Conservation (phyloP, 2,329 filamentous ascomycete genomes). For the Sclerotinia spermophila region DNA sequence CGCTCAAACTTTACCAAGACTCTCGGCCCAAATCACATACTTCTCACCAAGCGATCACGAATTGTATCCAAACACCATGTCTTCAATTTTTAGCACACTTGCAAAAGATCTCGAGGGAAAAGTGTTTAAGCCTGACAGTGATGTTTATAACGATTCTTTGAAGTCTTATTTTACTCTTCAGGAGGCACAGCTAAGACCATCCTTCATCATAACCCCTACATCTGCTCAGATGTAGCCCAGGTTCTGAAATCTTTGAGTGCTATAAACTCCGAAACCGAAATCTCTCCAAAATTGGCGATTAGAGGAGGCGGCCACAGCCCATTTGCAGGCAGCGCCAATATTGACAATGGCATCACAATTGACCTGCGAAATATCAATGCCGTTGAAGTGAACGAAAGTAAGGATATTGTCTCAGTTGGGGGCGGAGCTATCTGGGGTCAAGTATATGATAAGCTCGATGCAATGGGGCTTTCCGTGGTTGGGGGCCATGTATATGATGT, state of each 20-base stretch:
- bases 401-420: slow-evolving; percentile 37
- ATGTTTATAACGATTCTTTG: background rate
- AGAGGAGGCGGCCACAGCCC: slow-evolving; percentile 29
- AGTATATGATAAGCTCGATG: slow-evolving; percentile 23
- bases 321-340: slow-evolving; percentile 47
- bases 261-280: slow-evolving; percentile 13
- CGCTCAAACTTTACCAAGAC: background rate
- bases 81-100: background rate
- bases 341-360: slow-evolving; percentile 48
- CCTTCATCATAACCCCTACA: slow-evolving; percentile 26
- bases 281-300: slow-evolving; percentile 25
- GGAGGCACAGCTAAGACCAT: slow-evolving; percentile 24
- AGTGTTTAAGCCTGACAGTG: background rate
- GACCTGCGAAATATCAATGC: slow-evolving; percentile 40
- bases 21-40: background rate
- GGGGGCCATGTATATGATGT: slow-evolving; percentile 23
- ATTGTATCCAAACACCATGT: background rate
- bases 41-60: background rate
- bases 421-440: slow-evolving; percentile 39
- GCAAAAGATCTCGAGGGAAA: background rate
- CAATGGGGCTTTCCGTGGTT: slow-evolving; percentile 18
- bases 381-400: slow-evolving; percentile 32
- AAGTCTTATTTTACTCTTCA: slow-evolving; percentile 14
- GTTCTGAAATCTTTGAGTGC: slow-evolving; percentile 20
- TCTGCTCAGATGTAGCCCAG: slow-evolving; percentile 24